Evolutionary conservation across 1,139 yeast species (phyloP), one percentile per base, ranked within the genome.

Genomic region (Candida sp.): DNA sequence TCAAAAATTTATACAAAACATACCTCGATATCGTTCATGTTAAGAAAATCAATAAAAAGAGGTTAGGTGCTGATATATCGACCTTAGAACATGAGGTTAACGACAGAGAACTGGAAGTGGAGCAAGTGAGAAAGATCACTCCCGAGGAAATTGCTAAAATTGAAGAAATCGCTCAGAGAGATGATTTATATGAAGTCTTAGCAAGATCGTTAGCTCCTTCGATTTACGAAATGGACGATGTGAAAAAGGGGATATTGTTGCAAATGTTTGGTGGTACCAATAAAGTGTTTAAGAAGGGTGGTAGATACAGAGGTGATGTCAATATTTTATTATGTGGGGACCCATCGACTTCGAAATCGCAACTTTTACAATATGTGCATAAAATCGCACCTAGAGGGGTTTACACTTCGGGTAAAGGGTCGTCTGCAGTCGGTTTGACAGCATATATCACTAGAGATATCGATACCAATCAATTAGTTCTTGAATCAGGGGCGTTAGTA

Each of bases 361-460:
- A 93, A 64, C 70, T 93, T 45, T 73, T 93, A 53, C 95, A 90
- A 58, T 93, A 93, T 54, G 98, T 93, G 41, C 99, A 93, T 66
- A 89, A 91, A 60, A 93, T 93, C 52, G 96, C 99, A 0, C 99
- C 99, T 35, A 77, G 99, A 60, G 99, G 99, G 54, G 89, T 95
- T 35, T 93, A 91, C 63, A 93, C 99, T 1, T 90, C 97, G 1
- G 99, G 99, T 66, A 93, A 93, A 59, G 99, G 99, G 43, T 90
- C 98, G 0, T 93, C 99, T 22, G 99, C 99, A 0, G 99, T 93
- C 44, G 99, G 99, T 72, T 75, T 93, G 60, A 93, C 99, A 0
- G 99, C 99, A 1, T 93, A 93, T 61, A 85, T 93, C 44, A 91
- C 99, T 6, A 77, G 97, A 58, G 99, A 93, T 63, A 78, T 87